Evolutionary conservation across 208 protist genomes (phyloP), one percentile per base, ranked within the genome.

Genomic region (Spongospora subterranea): DNA sequence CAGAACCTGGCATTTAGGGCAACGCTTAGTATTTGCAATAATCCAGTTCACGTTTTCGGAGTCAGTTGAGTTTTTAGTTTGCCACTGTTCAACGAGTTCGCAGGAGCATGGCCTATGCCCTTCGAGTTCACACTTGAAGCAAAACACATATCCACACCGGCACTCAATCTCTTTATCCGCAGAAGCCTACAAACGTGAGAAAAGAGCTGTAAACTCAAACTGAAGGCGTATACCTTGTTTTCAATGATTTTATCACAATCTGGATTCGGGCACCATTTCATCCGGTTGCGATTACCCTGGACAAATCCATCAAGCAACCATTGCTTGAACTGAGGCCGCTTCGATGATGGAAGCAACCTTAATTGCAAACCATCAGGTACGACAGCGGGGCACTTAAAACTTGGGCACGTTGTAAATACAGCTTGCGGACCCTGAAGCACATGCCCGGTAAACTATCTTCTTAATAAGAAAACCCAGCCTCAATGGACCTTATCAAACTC

Each of bases 241-340:
- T 82, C 71, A 82, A 82, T 82, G 71, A 92, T 92, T 38, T 94
- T 94, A 20, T 92, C 91, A 65, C 93, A 94, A 41, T 77, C 93
- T 40, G 92, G 92, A 17, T 60, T 82, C 20, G 93, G 93, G 46
- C 93, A 94, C 93, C 93, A 94, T 24, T 89, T 89, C 71, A 82
- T 82, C 71, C 40, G n/a, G 6, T 6, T 82, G 17, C 71, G 71
- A 35, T 82, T 82, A 43, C 71, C 71, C 71, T 82, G 71, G n/a
- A 82, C 71, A n/a, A 82, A 82, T n/a, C 35, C 71, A 35, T 82
- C 71, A 6, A 82, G n/a, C 17, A 82, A 20, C 71, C 71, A 82
- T 43, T 82, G 71, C 71, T 82, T 82, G 71, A 82, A 82, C 71
- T 82, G 71, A 45, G 17, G 17, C 40, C 71, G 6, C 40, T 82